Percentiles rank a stretch among this genome's conserved stretches.
Conservation (phyloP, 192 early-diverging fungal species). For the Rhizophagus prolifer region DNA sequence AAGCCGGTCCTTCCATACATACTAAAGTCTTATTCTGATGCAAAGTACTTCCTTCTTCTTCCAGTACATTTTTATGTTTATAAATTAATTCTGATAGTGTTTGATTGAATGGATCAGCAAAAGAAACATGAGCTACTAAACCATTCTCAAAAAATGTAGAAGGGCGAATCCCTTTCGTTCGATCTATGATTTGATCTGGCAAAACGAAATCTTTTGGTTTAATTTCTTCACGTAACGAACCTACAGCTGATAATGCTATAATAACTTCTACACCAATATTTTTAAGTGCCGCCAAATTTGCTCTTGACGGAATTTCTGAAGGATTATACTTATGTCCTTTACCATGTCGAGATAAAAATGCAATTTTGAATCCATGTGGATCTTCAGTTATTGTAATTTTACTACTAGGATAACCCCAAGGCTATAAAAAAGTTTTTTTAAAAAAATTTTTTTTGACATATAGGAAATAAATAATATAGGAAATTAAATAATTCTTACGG, state of each 20-base stretch:
- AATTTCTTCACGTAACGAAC: slow-evolving; percentile 92
- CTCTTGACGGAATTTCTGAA: slow-evolving; percentile 86
- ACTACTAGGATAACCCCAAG: slow-evolving; percentile 87
- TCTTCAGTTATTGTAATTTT: slow-evolving; percentile 81
- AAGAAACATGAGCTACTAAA: slow-evolving; percentile 85
- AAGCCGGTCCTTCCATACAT: slow-evolving; percentile 98
- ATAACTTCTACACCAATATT: slow-evolving; percentile 89
- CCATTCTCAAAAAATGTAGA: slow-evolving; percentile 93
- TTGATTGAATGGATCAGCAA: slow-evolving; percentile 91
- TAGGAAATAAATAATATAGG: not conserved
- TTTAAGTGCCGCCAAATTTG: slow-evolving; percentile 99
- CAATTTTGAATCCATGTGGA: slow-evolving; percentile 75
- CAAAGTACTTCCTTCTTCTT: slow-evolving; percentile 42
- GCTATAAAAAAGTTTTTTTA: slow-evolving; percentile 40
- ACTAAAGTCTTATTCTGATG: slow-evolving; percentile 85
- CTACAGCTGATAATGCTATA: slow-evolving; percentile 96
- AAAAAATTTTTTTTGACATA: not conserved
- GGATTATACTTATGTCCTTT: slow-evolving; percentile 84
- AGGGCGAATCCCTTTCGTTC: slow-evolving; percentile 95
- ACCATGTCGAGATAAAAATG: slow-evolving; percentile 97
- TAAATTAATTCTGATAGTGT: slow-evolving; percentile 73
- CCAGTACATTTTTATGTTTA: slow-evolving; percentile 41
- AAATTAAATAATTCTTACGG: slow-evolving; percentile 52
- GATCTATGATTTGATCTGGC: slow-evolving; percentile 93
- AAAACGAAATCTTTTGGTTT: slow-evolving; percentile 92